Evolutionary conservation across 495 filamentous ascomycete genomes (phyloP), one percentile per base, ranked within the genome.

Genomic region (Choiromyces venosus): DNA sequence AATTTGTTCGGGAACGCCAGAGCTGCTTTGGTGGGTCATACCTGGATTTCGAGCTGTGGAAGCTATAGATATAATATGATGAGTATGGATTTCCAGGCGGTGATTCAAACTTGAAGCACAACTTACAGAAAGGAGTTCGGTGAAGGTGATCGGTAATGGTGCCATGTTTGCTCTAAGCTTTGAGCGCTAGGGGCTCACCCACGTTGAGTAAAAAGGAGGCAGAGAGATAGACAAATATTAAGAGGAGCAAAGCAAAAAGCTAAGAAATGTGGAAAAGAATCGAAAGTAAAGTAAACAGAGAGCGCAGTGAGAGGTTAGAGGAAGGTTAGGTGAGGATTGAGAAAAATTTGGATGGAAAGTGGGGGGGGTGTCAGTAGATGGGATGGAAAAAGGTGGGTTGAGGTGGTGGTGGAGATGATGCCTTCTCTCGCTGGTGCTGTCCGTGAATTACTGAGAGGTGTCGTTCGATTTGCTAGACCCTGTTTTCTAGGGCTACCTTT

Each of bases 101-200:
- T 9, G 10, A 12, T 12, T 37, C 69, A 38, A 33, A 37, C 12
- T 39, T 29, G 71, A 21, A 68, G 66, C 35, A 68, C 44, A 70
- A 71, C 72, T 73, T 71, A 83, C 86, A 82, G 87, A 96, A 91
- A 96, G 86, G 81, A 96, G 87, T 88, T 97, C 94, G 83, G 91
- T 92, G 83, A 97, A 97, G 85, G 92, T 92, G 86, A 97, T 97
- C 78, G 94, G 94, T 78, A 97, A 80, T 80, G 88, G 87, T 87
- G 89, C 90, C 89, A 87, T 91, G 83, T 86, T 87, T 86, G 56
- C 39, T 73, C 68, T 64, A 69, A 75, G 39, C 42, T 71, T 71
- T 36, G 74, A 71, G 67, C 76, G 67, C 71, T 52, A 66, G 25
- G 65, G 76, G 70, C 67, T 77, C 74, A 78, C 73, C 71, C 76